Evolutionary conservation across 768 basidiomycete species (phyloP).

Genomic region (Pilatotrama ljubarskyi): DNA sequence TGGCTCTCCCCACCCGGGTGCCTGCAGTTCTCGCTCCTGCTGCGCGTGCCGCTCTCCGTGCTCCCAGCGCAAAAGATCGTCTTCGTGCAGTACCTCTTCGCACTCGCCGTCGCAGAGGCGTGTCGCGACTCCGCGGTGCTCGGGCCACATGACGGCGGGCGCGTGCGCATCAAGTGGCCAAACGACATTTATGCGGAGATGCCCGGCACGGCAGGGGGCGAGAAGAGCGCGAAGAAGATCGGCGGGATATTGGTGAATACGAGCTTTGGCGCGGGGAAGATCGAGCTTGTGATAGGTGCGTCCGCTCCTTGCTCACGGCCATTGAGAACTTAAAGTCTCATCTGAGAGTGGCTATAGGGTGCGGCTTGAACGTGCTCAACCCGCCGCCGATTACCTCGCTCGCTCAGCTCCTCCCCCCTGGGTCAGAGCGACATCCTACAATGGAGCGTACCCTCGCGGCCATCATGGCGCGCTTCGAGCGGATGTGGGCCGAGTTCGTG

Average conservation of each 20-base stretch:
- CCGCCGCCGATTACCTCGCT: slow-evolving; percentile 81
- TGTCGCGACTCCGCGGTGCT: slow-evolving; percentile 63
- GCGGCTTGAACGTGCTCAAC: slow-evolving; percentile 86
- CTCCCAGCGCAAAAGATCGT: slow-evolving; percentile 72
- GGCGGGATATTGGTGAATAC: slow-evolving; percentile 93
- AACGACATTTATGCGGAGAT: slow-evolving; percentile 88
- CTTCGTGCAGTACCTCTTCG: slow-evolving; percentile 92
- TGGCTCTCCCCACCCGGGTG: slow-evolving; percentile 95
- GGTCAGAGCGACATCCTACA: slow-evolving; percentile 41
- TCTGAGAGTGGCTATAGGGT: slow-evolving; percentile 50
- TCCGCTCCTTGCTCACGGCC: neutral
- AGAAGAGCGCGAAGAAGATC: slow-evolving; percentile 59
- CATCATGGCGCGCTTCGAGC: slow-evolving; percentile 75
- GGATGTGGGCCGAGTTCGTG: slow-evolving; percentile 76
- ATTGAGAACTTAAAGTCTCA: neutral
- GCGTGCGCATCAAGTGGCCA: slow-evolving; percentile 90
- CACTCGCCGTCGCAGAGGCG: slow-evolving; percentile 86
- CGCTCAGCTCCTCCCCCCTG: slow-evolving; percentile 57
- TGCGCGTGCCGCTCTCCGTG: slow-evolving; percentile 53
- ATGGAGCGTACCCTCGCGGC: slow-evolving; percentile 76
- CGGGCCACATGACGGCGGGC: slow-evolving; percentile 44
- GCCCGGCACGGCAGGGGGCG: slow-evolving; percentile 42
- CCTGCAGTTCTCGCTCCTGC: slow-evolving; percentile 77
- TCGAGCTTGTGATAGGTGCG: slow-evolving; percentile 82
- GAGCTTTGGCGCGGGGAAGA: slow-evolving; percentile 68